Base-by-base conservation (phyloP, 1,139 yeast species). In the Yamadazyma kanchanaburiensis region DNA sequence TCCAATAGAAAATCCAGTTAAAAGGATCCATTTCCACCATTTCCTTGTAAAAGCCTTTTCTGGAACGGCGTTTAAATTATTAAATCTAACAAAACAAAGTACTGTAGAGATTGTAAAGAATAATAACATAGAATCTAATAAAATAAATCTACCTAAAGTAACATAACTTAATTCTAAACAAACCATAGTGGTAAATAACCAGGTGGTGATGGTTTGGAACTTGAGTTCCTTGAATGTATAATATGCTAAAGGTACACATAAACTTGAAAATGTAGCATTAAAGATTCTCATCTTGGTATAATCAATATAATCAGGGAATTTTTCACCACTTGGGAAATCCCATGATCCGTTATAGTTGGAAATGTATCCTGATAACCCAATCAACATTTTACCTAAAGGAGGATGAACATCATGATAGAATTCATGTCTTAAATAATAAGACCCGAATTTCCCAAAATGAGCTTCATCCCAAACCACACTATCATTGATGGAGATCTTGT, bases 381-480 rank as follows among this genome's bases (percentile, higher is more conserved):
- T 89, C 40, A 94, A 72, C 96, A 94, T 88, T 60, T 94, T 94
- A 22, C 97, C 98, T 48, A 94, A 74, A 2, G 98, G 98, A 31
- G 99, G 99, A 58, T 91, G 99, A 36, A 91, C 98, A 62, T 91
- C 99, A 55, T 88, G 96, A 59, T 89, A 89, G 56, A 88, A 89
- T 49, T 88, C 94, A 53, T 86, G 95, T 66, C 89, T 80, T 45
- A 89, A 67, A 63, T 89, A 89, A 58, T 86, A 85, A 10, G 96
- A 85, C 32, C 96, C 96, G 55, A 89, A 89, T 57, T 87, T 88
- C 39, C 96, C 97, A 55, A 89, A 89, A 66, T 75, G 81, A 32
- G 81, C 81, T 53, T 75, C 81, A 50, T 75, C 98, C 81, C 80
- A 75, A 21, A 75, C 80, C 35, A 75, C 81, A 29, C 63, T 61